Evolutionary conservation across 257 asterid species (phyloP), one percentile per base, ranked within the genome.

Genomic region (Nicotiana otophora): DNA sequence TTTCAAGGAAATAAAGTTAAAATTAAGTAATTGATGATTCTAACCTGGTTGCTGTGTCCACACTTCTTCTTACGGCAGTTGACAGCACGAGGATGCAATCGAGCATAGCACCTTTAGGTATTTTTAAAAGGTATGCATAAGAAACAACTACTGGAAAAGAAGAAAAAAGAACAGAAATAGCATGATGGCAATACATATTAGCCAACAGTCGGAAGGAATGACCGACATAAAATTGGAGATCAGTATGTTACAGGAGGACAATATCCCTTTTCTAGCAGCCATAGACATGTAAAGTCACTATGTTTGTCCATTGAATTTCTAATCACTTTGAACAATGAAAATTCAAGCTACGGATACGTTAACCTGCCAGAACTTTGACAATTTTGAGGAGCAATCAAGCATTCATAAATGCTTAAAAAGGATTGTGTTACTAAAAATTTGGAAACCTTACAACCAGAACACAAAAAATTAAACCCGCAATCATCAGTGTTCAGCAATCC

Each of bases 11-110:
- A 69, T 5, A 1, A 20, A 34, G 51, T 34, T 7, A 34, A 33
- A 39, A 10, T 10, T 5, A 20, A 5, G 78, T 10, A 70, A 19
- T 39, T 70, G n/a, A 39, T 11, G 78, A 42, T 17, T 39, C 48
- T 2, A 20, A 80, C 82, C 82, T 80, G 82, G 70, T 80, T 80
- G 82, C 82, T 80, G 74, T 80, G 82, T 53, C 82, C 82, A 26
- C 82, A 80, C n/a, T 80, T 80, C 82, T 80, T 80, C 66, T 80
- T 80, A 76, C 82, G 82, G 62, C 82, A 80, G 62, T 80, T 80
- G 30, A 80, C 82, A 80, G 82, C 82, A 14, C 82, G 82, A 34
- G 82, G 82, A 34, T 78, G 82, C 70, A 78, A 58, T 11, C 82
- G 82, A 33, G 82, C 82, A 39, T 79, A 79, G 48, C 82, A 79